Base-by-base conservation (phyloP, 1,139 yeast genomes). In the Blastobotrys apis region DNA sequence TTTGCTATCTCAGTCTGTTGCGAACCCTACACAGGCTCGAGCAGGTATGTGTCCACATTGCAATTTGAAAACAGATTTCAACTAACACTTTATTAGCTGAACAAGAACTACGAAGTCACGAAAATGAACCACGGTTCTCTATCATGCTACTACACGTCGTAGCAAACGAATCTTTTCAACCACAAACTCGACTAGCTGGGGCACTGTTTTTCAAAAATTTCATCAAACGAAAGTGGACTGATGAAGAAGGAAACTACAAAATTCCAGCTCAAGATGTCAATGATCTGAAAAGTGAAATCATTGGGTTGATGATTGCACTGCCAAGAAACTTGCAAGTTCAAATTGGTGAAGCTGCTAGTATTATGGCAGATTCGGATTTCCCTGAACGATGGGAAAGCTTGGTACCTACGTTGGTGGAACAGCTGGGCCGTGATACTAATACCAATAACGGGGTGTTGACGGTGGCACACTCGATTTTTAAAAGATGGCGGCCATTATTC, bases 361-460 rank as follows among this genome's bases (percentile, higher is more conserved):
- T 86, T 44, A 92, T 94, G 59, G 98, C 99, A 3, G 97, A 90
- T 60, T 81, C 88, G 48, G 99, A 94, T 62, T 94, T 94, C 68
- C 98, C 98, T 1, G 83, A 83, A 39, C 72, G 80, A 46, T 94
- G 99, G 99, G 77, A 79, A 2, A 74, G 76, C 44, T 73, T 94
- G 49, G 74, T 94, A 30, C 92, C 88, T 52, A 83, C 55, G 47
- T 72, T 94, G 50, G 86, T 88, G 0, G 60, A 72, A 1, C 81
- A 81, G 58, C 71, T 94, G 38, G 67, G 73, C 6, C 76, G 73
- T 15, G 90, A 88, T 60, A 80, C 86, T 71, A 73, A 75, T 15
- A 76, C 80, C 45, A 88, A 88, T 62, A 84, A 82, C 56, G 95
- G 97, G 43, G 92, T 94, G 5, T 69, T 94, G 50, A 75, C 81